phyloP scores from a whole-genome alignment of 768 basidiomycete species.

The Tylopilus sp. region DNA sequence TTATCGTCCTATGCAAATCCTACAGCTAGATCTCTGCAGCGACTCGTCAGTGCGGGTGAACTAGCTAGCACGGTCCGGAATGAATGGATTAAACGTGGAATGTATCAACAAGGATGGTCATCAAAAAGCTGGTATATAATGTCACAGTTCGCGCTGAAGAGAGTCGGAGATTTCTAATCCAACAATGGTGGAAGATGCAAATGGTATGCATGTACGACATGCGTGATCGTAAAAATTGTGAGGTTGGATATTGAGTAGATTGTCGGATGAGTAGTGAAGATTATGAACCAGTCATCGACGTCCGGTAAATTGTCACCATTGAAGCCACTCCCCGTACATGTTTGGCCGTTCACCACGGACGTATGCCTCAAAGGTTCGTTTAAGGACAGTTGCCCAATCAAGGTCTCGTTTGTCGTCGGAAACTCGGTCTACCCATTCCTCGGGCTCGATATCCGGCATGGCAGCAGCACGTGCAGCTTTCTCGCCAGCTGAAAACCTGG shows the following conservation, averaged over 20 bases:
- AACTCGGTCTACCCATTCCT: constrained; percentile 41
- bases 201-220: constrained; percentile 26
- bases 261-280: constrained; percentile 15
- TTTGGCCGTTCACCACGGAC: constrained; percentile 89
- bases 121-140: constrained; percentile 30
- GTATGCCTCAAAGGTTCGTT: constrained; percentile 93
- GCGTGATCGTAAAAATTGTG: constrained; percentile 25
- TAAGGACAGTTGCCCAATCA: constrained; percentile 91
- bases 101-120: constrained; percentile 24
- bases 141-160: constrained; percentile 26
- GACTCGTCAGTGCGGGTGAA: constrained; percentile 7
- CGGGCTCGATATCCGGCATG: constrained; percentile 30
- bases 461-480: constrained; percentile 52
- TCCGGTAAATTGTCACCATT: constrained; percentile 38
- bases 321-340: constrained; percentile 87
- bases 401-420: constrained; percentile 75
- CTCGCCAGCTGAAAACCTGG: constrained; percentile 74
- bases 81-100: constrained; percentile 16
- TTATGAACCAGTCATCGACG: constrained; percentile 4
- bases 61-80: constrained; percentile 18
- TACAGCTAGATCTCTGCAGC: constrained; percentile 10
- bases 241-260: constrained; percentile 31
- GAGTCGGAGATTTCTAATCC: constrained; percentile 28
- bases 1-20: constrained; percentile 23
- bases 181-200: constrained; percentile 28